Percentiles rank a stretch among this genome's conserved stretches.
Conservation (phyloP, 78 protist species). For the Trichosphaerium sp. region DNA sequence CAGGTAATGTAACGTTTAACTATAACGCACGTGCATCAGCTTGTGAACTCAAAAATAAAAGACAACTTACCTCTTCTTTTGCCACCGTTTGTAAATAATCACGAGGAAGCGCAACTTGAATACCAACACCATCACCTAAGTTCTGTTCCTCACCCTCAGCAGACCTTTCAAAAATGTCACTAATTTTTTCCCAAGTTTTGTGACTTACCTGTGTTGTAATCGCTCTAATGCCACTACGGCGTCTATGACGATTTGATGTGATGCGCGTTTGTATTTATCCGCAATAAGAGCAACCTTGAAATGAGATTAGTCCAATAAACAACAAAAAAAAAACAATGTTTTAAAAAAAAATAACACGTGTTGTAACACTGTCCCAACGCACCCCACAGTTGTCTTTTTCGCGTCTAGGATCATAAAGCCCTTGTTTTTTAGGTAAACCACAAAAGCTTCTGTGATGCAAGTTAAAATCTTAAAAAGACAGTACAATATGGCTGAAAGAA, state of each 20-base stretch:
- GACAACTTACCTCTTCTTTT: no score
- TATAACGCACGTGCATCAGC: no score
- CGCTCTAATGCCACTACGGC: not conserved
- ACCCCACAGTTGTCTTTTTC: constrained; percentile 60
- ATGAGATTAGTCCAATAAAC: constrained; percentile 9
- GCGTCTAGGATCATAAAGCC: constrained; percentile 44
- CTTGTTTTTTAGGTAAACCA: constrained; percentile 8
- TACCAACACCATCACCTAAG: no score
- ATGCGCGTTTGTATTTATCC: constrained; percentile 31
- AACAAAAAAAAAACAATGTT: not conserved
- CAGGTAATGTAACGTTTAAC: no score
- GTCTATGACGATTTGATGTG: constrained; percentile 18
- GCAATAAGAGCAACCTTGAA: constrained; percentile 48
- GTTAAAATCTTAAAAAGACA: no score
- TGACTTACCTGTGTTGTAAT: constrained; percentile 11
- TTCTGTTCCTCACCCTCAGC: not conserved
- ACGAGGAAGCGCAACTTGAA: no score
- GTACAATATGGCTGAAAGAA: no score
- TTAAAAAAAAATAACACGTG: not conserved
- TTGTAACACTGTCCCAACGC: constrained; percentile 21
- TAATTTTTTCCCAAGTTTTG: no score
- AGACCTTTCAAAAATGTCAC: constrained; percentile 3
- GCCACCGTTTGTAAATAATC: no score
- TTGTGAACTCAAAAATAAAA: no score
- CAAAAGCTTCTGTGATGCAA: no score